These are phyloP conservation scores for Gymnopus androsaceus DNA, from an alignment of 1,284 basidiomycete species.

Conservation along the genomic window DNA sequence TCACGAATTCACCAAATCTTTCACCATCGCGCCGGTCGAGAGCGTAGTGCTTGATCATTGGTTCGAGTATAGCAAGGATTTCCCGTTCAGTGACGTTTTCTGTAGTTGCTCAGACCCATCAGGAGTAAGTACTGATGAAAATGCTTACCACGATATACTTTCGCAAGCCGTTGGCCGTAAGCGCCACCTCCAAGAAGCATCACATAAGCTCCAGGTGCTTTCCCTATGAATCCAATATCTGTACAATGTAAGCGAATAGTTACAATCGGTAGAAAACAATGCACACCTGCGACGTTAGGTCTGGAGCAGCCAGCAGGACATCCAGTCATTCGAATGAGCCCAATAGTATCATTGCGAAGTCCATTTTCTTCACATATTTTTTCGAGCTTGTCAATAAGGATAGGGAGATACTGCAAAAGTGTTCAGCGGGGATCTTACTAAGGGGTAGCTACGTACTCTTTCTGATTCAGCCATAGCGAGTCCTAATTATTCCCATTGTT, in stretches of 20 bases:
- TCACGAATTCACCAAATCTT: slow-evolving; percentile 94
- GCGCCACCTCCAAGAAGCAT: slow-evolving; percentile 98
- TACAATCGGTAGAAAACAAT: neutral
- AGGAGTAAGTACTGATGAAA: neutral
- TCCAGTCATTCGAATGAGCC: slow-evolving; percentile 98
- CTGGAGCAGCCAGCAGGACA: slow-evolving; percentile 94
- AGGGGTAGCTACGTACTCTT: slow-evolving; percentile 49
- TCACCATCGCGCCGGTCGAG: slow-evolving; percentile 89
- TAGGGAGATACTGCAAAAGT: slow-evolving; percentile 76
- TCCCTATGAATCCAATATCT: slow-evolving; percentile 96
- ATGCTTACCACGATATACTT: slow-evolving; percentile 79
- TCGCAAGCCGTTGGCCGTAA: slow-evolving; percentile 91
- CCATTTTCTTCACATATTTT: slow-evolving; percentile 93
- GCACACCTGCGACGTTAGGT: slow-evolving; percentile 84
- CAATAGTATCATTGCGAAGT: slow-evolving; percentile 86
- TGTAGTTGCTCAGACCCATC: slow-evolving; percentile 28
- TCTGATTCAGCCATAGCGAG: slow-evolving; percentile 96
- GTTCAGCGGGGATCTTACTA: slow-evolving; percentile 2
- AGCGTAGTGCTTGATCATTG: slow-evolving; percentile 94
- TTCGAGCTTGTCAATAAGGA: slow-evolving; percentile 95
- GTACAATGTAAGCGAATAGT: slow-evolving; percentile 15
- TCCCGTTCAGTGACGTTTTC: slow-evolving; percentile 94
- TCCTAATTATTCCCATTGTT: slow-evolving; percentile 41
- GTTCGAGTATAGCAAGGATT: slow-evolving; percentile 85
- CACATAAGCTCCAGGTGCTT: slow-evolving; percentile 90